Base-by-base conservation (phyloP, 2,329 filamentous ascomycete genomes). In the Mycocentrospora acerina region DNA sequence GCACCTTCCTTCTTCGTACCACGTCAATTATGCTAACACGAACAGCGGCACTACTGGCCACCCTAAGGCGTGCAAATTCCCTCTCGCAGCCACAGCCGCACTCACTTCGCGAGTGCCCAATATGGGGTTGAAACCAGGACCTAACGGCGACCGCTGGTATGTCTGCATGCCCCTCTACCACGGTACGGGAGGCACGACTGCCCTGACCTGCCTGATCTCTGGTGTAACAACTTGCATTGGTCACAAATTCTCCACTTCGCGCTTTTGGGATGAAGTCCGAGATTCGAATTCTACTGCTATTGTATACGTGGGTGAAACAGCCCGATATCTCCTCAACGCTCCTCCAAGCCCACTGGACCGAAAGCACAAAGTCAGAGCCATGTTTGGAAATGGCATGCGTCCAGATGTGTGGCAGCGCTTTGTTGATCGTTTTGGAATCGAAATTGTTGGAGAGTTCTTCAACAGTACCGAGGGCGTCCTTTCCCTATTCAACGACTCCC, bases 111-210 rank as follows among this genome's bases (percentile, higher is more conserved):
- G 72, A 2, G 59, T 67, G 13, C 48, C 58, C 5, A 53, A 55
- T 5, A 60, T 68, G 29, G 64, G 59, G 13, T 54, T 74, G 10
- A 55, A 60, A 13, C 48, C 61, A 37, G 73, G 69, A 22, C 66
- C 62, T 16, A 60, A 59, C 35, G 70, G 46, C 32, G 82, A 88
- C 59, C 71, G 82, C 17, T 88, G 82, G 77, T 90, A 89, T 58
- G 78, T 82, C 57, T 86, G 83, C 64, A 90, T 90, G 85, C 86
- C 80, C 0, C 69, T 88, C 22, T 90, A 89, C 58, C 86, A 90
- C 62, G 85, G 85, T 11, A 90, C 86, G 0, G 86, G 85, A 6
- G 78, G 78, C 13, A 80, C 85, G 24, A 74, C 71, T 5, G 73
- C 77, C 22, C 74, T 84, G 35, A 67, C 66, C 4, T 79, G 78